Percentiles rank a stretch among this genome's conserved stretches.
Evolutionary conservation across 208 protist species (phyloP).

Genomic region (Leishmania aethiopica): DNA sequence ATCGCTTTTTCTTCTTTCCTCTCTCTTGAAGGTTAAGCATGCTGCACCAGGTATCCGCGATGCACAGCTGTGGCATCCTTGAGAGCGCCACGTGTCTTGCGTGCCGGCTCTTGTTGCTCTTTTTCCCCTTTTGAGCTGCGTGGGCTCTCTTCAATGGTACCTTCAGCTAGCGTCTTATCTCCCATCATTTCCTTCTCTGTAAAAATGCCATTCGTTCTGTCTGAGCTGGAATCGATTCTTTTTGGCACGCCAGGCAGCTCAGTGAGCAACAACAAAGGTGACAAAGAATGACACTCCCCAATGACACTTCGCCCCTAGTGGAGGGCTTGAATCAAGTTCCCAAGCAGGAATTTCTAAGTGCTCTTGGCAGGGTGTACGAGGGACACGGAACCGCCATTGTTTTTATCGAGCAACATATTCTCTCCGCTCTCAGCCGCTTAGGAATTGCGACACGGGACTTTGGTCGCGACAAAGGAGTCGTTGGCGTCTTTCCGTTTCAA

Average conservation of each 20-base stretch:
- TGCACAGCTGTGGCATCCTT: neutral
- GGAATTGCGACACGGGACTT: conserved; percentile 22
- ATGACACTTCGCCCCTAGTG: conserved; percentile 4
- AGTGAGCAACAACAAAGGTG: neutral
- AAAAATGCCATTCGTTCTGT: neutral
- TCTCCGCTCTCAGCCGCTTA: conserved; percentile 31
- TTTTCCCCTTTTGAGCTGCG: neutral
- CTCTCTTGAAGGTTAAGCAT: neutral
- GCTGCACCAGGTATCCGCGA: neutral
- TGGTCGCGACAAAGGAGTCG: conserved; percentile 33
- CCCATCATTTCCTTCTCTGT: neutral
- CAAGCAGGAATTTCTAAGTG: conserved; percentile 35
- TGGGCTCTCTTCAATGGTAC: neutral
- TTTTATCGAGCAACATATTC: conserved; percentile 47
- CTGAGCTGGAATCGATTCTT: neutral
- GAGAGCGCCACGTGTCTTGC: neutral
- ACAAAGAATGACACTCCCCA: conserved; percentile 12
- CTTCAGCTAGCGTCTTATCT: neutral
- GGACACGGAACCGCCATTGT: conserved; percentile 37
- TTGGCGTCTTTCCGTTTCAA: conserved; percentile 48
- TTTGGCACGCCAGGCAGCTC: neutral
- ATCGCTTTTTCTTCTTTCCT: neutral
- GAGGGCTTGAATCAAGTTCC: conserved; percentile 29
- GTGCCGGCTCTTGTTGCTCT: neutral
- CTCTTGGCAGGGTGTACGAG: conserved; percentile 17